Percentiles rank a stretch among this genome's conserved stretches.
Evolutionary conservation across 2,329 filamentous ascomycete species (phyloP).

Genomic region (Diplocarpon rosae): DNA sequence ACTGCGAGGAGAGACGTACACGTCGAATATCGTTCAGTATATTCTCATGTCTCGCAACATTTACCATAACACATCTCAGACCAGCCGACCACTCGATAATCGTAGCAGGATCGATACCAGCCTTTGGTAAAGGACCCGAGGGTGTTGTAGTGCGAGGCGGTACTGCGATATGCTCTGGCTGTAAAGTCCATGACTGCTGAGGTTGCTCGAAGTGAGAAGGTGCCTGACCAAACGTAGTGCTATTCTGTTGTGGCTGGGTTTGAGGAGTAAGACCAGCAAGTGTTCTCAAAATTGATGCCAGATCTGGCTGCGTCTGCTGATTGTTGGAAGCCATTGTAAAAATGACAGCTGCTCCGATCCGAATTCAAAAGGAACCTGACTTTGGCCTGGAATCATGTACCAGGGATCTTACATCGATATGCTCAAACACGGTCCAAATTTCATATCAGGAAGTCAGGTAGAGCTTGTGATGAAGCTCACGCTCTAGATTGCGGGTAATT

Average conservation of each 20-base stretch:
- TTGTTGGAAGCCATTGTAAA: conserved; percentile 18
- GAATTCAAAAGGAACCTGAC: not conserved
- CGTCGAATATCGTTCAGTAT: conserved; percentile 34
- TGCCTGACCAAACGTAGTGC: conserved; percentile 7
- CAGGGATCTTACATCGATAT: too few relatives aligned
- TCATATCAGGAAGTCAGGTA: too few relatives aligned
- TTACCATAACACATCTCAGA: conserved; percentile 38
- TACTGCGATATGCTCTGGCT: not conserved
- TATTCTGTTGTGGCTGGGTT: conserved; percentile 3
- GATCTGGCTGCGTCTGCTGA: conserved; percentile 20
- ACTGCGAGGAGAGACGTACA: conserved; percentile 9
- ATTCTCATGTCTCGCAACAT: conserved; percentile 34
- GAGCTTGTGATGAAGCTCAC: not conserved
- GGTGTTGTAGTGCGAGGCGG: conserved; percentile 7
- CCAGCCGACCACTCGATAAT: conserved; percentile 42
- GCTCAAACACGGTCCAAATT: too few relatives aligned
- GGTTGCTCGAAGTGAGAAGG: conserved; percentile 1
- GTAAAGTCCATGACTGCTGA: conserved; percentile 1
- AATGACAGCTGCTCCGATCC: not conserved
- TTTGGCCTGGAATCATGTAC: too few relatives aligned
- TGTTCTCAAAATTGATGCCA: conserved; percentile 26
- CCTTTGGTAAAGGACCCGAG: conserved; percentile 7
- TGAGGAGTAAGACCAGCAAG: conserved; percentile 23
- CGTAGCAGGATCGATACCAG: conserved; percentile 31
- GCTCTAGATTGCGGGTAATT: conserved; percentile 10